Percentiles rank a stretch among this genome's conserved stretches.
phyloP scores from a whole-genome alignment of 73 alveolate genomes.

The Tetrahymena malaccensis region DNA sequence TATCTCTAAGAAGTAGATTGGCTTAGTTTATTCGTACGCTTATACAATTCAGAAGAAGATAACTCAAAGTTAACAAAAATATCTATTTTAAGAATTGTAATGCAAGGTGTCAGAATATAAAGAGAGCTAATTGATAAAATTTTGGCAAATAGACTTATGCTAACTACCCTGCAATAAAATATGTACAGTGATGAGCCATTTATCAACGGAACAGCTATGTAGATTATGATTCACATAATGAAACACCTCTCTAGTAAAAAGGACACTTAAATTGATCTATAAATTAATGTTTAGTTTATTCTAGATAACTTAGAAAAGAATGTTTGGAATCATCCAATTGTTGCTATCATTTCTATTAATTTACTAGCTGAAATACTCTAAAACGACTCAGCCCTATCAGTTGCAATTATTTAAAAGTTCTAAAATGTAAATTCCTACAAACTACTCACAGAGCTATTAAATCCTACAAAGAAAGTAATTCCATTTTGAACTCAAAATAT shows the following conservation, averaged over 20 bases:
- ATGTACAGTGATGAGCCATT: constrained; percentile 51
- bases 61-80: constrained; percentile 46
- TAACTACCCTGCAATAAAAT: constrained; percentile 13
- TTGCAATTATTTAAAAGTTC: constrained; percentile 19
- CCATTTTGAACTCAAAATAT: no score
- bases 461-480: constrained; percentile 35
- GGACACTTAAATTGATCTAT: constrained; percentile 37
- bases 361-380: constrained; percentile 76
- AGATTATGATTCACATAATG: constrained; percentile 44
- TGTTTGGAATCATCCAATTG: constrained; percentile 38
- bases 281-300: constrained; percentile 45
- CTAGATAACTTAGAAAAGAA: constrained; percentile 61
- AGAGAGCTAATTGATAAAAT: constrained; percentile 60
- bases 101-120: constrained; percentile 75
- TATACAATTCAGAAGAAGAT: constrained; percentile 53
- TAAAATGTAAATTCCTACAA: background rate
- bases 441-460: constrained; percentile 16
- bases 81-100: constrained; percentile 70
- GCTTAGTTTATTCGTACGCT: constrained; percentile 24
- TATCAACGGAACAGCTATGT: constrained; percentile 42
- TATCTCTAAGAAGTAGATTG: constrained; percentile 48
- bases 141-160: constrained; percentile 6
- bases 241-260: constrained; percentile 40
- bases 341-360: constrained; percentile 61
- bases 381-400: constrained; percentile 38